These are phyloP conservation scores for Hypoxylon cercidicola DNA, from an alignment of 495 filamentous ascomycete genomes.

Conservation along the genomic window DNA sequence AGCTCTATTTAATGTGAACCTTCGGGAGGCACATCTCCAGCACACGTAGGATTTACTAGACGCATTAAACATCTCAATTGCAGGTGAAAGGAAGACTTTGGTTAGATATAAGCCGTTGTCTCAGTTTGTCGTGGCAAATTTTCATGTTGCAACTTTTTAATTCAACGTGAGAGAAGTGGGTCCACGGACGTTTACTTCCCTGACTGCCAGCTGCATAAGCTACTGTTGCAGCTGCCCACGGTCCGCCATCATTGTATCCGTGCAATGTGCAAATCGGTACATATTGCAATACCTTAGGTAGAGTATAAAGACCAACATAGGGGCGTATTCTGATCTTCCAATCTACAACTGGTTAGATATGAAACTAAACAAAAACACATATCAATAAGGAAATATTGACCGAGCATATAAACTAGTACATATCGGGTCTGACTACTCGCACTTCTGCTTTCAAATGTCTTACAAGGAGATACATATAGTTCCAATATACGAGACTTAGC, in stretches of 20 bases:
- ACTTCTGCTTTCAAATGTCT: slow-evolving; percentile 24
- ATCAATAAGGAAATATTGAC: not conserved
- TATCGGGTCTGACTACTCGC: not conserved
- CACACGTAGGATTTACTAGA: slow-evolving; percentile 44
- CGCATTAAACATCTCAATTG: slow-evolving; percentile 32
- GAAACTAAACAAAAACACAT: not conserved
- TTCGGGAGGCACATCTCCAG: slow-evolving; percentile 40
- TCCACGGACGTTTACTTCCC: not conserved
- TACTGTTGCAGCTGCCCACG: slow-evolving; percentile 1
- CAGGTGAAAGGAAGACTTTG: slow-evolving; percentile 1
- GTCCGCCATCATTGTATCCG: slow-evolving; percentile 1
- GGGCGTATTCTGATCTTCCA: not conserved
- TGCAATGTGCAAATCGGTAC: too few relatives aligned
- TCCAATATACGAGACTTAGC: slow-evolving; percentile 5
- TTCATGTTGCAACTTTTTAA: slow-evolving; percentile 31
- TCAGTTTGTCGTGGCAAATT: slow-evolving; percentile 32
- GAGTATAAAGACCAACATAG: not conserved
- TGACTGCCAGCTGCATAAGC: slow-evolving; percentile 1
- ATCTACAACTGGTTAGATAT: not conserved
- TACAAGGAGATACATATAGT: slow-evolving; percentile 5
- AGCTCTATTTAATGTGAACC: slow-evolving; percentile 7
- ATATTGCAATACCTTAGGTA: not conserved
- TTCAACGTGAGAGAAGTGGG: slow-evolving; percentile 11
- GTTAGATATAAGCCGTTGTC: slow-evolving; percentile 13
- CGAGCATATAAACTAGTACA: not conserved